phyloP scores from a whole-genome alignment of 805 yeast genomes.

The Candida schatavii region DNA sequence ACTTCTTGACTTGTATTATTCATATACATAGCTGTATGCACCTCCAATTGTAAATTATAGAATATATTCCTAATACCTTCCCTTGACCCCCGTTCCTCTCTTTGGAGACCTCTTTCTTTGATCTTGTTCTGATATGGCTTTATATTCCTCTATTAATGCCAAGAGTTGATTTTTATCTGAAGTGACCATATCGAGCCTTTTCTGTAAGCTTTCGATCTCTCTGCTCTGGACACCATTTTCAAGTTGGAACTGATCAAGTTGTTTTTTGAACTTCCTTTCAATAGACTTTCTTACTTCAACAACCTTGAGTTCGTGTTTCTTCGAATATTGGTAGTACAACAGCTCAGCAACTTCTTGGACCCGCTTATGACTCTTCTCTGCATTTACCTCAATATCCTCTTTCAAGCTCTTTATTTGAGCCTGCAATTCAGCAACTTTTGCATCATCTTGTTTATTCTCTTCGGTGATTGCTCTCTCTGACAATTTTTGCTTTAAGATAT shows the following conservation, averaged over 20 bases:
- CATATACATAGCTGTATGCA: too few species aligned
- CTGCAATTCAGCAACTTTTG: conserved; percentile 10
- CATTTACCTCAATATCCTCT: conserved; percentile 33
- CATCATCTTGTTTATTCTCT: conserved; percentile 9
- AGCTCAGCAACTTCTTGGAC: conserved; percentile 66
- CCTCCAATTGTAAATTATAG: too few species aligned
- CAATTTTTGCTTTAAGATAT: conserved; percentile 13
- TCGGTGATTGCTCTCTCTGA: conserved; percentile 15
- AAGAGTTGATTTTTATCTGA: conserved; percentile 58
- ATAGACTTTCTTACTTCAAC: conserved; percentile 49
- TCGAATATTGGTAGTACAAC: conserved; percentile 68
- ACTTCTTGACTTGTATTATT: too few species aligned
- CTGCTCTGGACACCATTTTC: conserved; percentile 46
- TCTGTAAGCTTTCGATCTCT: conserved; percentile 51
- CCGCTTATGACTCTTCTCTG: conserved; percentile 50
- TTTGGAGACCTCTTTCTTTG: conserved; percentile 5
- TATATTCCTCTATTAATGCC: conserved; percentile 25
- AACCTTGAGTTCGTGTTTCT: conserved; percentile 74
- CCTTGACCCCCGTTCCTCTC: background rate
- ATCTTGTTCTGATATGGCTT: conserved; percentile 2
- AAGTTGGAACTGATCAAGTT: conserved; percentile 40
- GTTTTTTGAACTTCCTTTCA: conserved; percentile 20
- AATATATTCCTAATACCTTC: background rate
- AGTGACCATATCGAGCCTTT: conserved; percentile 21
- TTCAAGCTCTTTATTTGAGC: conserved; percentile 19